Percentiles rank a stretch among this genome's conserved stretches.
phyloP scores from a whole-genome alignment of 2,329 filamentous ascomycete species.

The Sarocladiaceae sp. region DNA sequence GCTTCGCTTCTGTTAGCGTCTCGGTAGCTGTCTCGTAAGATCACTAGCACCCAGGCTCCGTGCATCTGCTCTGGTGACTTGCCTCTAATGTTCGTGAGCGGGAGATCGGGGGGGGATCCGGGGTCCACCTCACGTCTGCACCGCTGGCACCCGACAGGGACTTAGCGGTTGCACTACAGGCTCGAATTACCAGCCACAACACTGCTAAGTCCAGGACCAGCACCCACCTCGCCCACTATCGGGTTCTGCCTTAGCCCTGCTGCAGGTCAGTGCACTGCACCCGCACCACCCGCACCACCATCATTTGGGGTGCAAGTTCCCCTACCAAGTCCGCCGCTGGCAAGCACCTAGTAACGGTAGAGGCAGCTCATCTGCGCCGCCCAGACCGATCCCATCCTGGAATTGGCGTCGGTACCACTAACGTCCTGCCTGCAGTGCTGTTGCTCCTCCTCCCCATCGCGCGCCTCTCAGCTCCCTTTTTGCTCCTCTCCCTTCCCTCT shows the following conservation, averaged over 20 bases:
- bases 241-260: not conserved
- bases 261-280: slow-evolving; percentile 7
- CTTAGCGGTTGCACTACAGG: not conserved
- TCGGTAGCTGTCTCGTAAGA: not conserved
- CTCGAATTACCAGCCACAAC: not conserved
- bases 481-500: slow-evolving; percentile 8
- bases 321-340: too few relatives aligned
- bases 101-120: not conserved
- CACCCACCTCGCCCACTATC: too few relatives aligned
- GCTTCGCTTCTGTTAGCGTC: not conserved
- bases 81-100: not conserved
- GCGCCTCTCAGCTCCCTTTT: slow-evolving; percentile 7
- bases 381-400: slow-evolving; percentile 2
- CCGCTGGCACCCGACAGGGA: not conserved
- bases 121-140: slow-evolving; percentile 6
- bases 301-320: not conserved
- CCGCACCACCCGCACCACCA: slow-evolving; percentile 4
- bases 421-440: too few relatives aligned
- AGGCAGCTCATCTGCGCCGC: not conserved
- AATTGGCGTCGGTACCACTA: too few relatives aligned
- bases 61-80: not conserved
- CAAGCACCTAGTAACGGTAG: not conserved
- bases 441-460: not conserved
- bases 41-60: not conserved
- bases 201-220: not conserved